These are phyloP conservation scores for Blastobotrys petasosporus DNA, from an alignment of 1,139 yeast species.

Conservation along the genomic window DNA sequence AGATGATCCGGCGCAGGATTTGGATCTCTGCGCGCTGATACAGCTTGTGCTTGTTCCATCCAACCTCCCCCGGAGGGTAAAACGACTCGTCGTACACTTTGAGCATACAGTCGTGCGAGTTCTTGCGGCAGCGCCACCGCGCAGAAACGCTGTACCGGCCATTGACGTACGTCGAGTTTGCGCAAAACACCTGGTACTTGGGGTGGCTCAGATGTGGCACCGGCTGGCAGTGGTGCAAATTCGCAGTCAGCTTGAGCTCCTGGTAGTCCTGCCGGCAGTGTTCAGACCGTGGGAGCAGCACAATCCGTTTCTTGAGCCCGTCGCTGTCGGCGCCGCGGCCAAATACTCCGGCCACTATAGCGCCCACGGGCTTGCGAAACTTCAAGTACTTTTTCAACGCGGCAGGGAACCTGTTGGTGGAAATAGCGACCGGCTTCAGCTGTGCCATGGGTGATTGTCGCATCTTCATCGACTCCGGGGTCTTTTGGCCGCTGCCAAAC, in stretches of 20 bases:
- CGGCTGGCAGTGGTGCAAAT: conserved; percentile 2
- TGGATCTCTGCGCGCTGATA: background rate
- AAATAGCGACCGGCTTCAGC: too few relatives aligned
- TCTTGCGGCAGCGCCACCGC: conserved; percentile 1
- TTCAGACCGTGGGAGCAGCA: too few relatives aligned
- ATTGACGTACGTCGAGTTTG: background rate
- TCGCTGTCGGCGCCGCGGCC: too few relatives aligned
- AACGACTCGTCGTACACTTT: background rate
- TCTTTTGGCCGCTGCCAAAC: too few relatives aligned
- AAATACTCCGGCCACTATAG: too few relatives aligned
- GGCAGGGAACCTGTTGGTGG: too few relatives aligned
- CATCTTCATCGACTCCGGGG: too few relatives aligned
- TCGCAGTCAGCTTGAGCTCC: background rate
- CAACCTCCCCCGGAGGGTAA: background rate
- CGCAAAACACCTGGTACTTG: background rate
- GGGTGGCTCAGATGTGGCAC: background rate
- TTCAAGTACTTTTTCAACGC: too few relatives aligned
- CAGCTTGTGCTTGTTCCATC: background rate
- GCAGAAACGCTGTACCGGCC: background rate
- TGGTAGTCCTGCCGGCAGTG: background rate
- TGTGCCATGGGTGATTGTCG: too few relatives aligned
- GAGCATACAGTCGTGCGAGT: background rate
- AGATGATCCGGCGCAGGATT: background rate
- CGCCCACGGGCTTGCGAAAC: too few relatives aligned
- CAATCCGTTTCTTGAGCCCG: too few relatives aligned